Evolutionary conservation across 208 protist species (phyloP).

Genomic region (Leishmania braziliensis): DNA sequence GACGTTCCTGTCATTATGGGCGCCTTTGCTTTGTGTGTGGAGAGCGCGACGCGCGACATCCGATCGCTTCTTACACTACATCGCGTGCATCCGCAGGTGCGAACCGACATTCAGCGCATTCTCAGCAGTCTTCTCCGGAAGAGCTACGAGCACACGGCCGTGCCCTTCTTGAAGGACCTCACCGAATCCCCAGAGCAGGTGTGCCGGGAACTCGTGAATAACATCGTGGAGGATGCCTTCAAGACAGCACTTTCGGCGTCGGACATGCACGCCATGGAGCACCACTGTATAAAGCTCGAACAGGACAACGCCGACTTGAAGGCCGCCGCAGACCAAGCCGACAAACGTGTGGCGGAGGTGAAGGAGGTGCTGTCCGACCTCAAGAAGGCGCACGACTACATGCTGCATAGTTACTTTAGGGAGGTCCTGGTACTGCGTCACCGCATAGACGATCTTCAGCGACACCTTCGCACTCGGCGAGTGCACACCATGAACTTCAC

Average conservation of each 20-base stretch:
- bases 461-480: conserved; percentile 27
- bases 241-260: conserved; percentile 50
- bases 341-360: conserved; percentile 24
- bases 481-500: not conserved
- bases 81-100: conserved; percentile 86
- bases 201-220: conserved; percentile 50
- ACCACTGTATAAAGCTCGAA: conserved; percentile 31
- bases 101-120: conserved; percentile 59
- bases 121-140: conserved; percentile 55
- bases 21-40: conserved; percentile 57
- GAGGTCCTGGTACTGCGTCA: conserved; percentile 78
- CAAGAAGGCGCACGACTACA: conserved; percentile 74
- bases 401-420: conserved; percentile 85
- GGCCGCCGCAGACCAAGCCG: conserved; percentile 18
- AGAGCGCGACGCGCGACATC: conserved; percentile 75
- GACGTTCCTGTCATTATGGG: conserved; percentile 40
- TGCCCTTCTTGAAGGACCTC: conserved; percentile 34
- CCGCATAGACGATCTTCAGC: conserved; percentile 46
- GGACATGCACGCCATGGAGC: conserved; percentile 42
- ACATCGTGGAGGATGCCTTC: conserved; percentile 52
- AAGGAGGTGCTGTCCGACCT: conserved; percentile 36
- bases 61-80: conserved; percentile 73
- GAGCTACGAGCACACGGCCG: conserved; percentile 49
- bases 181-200: conserved; percentile 54
- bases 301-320: conserved; percentile 44